These are phyloP conservation scores for Omphalotus olearius DNA, from an alignment of 1,284 basidiomycete species.

Conservation along the genomic window DNA sequence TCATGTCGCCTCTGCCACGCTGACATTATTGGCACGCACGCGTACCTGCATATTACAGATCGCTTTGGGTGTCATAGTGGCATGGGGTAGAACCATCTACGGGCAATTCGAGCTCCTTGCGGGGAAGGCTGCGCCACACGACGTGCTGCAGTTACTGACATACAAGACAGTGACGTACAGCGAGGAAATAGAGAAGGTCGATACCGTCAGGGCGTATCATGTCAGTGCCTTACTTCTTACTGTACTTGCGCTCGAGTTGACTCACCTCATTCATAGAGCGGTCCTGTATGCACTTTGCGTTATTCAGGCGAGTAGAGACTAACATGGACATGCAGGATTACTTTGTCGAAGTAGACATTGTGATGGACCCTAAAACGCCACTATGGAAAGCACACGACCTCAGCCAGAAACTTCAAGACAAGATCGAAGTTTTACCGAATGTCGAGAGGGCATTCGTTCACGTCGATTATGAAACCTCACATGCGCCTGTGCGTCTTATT, in stretches of 20 bases:
- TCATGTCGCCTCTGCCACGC: not conserved
- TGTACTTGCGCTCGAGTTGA: conserved; percentile 7
- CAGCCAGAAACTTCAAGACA: conserved; percentile 89
- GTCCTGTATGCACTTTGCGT: conserved; percentile 44
- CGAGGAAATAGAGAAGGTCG: conserved; percentile 81
- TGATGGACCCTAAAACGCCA: conserved; percentile 87
- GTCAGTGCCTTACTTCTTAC: conserved; percentile 36
- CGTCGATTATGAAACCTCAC: conserved; percentile 89
- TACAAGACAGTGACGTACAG: conserved; percentile 93
- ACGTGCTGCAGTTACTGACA: conserved; percentile 87
- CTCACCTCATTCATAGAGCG: conserved; percentile 40
- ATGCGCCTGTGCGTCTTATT: conserved; percentile 59
- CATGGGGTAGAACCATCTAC: conserved; percentile 78
- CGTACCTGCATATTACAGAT: conserved; percentile 47
- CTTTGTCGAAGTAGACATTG: conserved; percentile 93
- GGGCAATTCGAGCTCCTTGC: conserved; percentile 85
- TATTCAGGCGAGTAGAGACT: too few species aligned
- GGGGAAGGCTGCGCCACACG: conserved; percentile 87
- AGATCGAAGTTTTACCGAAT: conserved; percentile 87
- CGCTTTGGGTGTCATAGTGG: conserved; percentile 73
- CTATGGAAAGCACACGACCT: conserved; percentile 92
- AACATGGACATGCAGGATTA: conserved; percentile 33
- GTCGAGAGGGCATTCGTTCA: conserved; percentile 93
- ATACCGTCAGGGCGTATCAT: conserved; percentile 88
- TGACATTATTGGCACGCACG: not conserved